Evolutionary conservation across 495 filamentous ascomycete genomes (phyloP).

Genomic region (Tuber calosporum): DNA sequence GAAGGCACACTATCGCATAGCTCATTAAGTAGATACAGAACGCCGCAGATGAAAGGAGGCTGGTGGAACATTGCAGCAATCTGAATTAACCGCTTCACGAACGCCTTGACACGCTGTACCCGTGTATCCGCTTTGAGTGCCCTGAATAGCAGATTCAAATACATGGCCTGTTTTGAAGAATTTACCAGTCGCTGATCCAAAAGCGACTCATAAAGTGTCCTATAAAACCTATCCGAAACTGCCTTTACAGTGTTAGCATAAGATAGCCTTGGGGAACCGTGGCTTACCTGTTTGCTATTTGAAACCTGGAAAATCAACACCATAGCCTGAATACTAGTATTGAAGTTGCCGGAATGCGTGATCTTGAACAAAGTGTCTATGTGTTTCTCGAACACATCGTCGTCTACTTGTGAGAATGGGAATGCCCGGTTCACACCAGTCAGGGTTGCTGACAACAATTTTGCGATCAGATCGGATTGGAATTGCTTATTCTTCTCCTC

Average conservation of each 20-base stretch:
- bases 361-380: conserved; percentile 89
- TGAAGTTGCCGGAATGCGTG: conserved; percentile 96
- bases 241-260: conserved; percentile 33
- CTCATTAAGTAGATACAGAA: conserved; percentile 78
- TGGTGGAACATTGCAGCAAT: conserved; percentile 74
- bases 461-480: conserved; percentile 70
- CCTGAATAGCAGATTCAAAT: conserved; percentile 84
- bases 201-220: conserved; percentile 89
- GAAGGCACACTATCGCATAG: conserved; percentile 67
- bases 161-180: conserved; percentile 91
- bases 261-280: background rate
- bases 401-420: conserved; percentile 77
- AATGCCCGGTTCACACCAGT: conserved; percentile 94
- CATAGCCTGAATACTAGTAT: conserved; percentile 91
- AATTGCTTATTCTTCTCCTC: conserved; percentile 53
- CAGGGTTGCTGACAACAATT: conserved; percentile 79
- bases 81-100: conserved; percentile 86
- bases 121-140: conserved; percentile 79
- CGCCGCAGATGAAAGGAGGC: conserved; percentile 81
- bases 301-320: conserved; percentile 93
- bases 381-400: conserved; percentile 53
- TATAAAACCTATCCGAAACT: conserved; percentile 81
- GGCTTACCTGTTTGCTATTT: conserved; percentile 57
- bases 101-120: conserved; percentile 84
- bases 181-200: conserved; percentile 78